Percentiles rank a stretch among this genome's conserved stretches.
These are phyloP conservation scores for Salmacisia buchloeana DNA, from an alignment of 1,284 basidiomycete species.

Conservation along the genomic window DNA sequence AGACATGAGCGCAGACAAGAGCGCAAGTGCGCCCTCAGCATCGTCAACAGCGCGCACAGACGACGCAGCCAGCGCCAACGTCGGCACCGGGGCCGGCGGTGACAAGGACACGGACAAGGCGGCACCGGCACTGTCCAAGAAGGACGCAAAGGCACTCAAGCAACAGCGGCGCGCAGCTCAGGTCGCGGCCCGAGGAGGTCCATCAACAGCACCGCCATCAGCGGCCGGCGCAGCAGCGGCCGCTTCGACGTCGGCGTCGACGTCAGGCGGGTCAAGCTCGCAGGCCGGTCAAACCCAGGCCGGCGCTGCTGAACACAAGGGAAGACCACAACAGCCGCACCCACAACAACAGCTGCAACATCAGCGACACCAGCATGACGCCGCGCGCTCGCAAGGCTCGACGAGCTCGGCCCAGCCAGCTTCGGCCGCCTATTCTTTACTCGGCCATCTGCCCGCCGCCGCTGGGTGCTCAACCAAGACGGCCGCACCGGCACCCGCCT, in stretches of 20 bases:
- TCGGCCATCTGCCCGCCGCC: conserved; percentile 24
- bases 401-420: conserved; percentile 21
- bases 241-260: conserved; percentile 7
- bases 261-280: no score
- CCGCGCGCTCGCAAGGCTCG: conserved; percentile 16
- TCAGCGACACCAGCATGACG: background rate
- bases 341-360: background rate
- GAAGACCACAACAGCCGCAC: conserved; percentile 3
- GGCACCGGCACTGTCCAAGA: conserved; percentile 17
- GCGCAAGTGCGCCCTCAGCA: background rate
- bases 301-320: conserved; percentile 15
- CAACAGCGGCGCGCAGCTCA: conserved; percentile 37
- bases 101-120: no score
- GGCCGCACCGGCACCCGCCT: background rate
- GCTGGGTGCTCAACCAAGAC: conserved; percentile 22
- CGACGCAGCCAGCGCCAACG: background rate
- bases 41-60: background rate
- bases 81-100: no score
- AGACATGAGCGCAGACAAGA: conserved; percentile 11
- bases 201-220: conserved; percentile 6
- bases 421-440: conserved; percentile 18
- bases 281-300: no score
- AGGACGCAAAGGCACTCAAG: conserved; percentile 41
- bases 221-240: conserved; percentile 15
- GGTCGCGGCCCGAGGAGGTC: conserved; percentile 19